Base-by-base conservation (phyloP, 2,329 filamentous ascomycete species). In the Colletotrichum orbiculare region DNA sequence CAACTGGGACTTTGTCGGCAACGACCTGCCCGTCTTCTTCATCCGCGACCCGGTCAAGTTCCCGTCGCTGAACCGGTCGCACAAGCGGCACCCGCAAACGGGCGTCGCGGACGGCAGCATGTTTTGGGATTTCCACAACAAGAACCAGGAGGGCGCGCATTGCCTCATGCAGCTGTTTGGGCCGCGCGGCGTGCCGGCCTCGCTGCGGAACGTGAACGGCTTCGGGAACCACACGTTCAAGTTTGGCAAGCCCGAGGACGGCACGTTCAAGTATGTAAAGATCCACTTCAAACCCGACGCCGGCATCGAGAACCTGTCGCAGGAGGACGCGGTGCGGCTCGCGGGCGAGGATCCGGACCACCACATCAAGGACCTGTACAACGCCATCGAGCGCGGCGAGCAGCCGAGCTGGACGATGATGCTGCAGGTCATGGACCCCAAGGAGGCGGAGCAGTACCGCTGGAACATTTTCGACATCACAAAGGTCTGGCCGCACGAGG, bases 381-480 rank as follows among this genome's bases (percentile, higher is more conserved):
- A 81, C 4, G 73, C 79, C 3, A 83, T 83, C 66, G 75, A 77
- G 43, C 67, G 67, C 6, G 77, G 79, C n/a, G 71, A 83, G 41
- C 78, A 71, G 60, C 81, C 82, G 0, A 75, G 73, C 2, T 85
- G 85, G 84, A 83, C 78, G 9, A 73, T 84, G 9, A 81, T 79
- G 67, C 71, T 86, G 2, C 84, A 87, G 70, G 77, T 83, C 46
- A 84, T 87, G 76, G 75, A 78, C 10, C 80, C 82, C 0, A 74
- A 81, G 59, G 76, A 85, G 54, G 82, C 83, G 4, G 80, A 81
- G 55, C 78, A 68, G 2, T 80, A 80, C 59, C 74, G 77, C 6
- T 79, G 78, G 70, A 81, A 84, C 65, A 78, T 86, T 53, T 85
- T 87, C 69, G 85, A 88, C 71, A 77, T 82, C 60, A 87, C 85